These are phyloP conservation scores for Cryphonectria radicalis DNA, from an alignment of 2,329 filamentous ascomycete species.

Conservation along the genomic window DNA sequence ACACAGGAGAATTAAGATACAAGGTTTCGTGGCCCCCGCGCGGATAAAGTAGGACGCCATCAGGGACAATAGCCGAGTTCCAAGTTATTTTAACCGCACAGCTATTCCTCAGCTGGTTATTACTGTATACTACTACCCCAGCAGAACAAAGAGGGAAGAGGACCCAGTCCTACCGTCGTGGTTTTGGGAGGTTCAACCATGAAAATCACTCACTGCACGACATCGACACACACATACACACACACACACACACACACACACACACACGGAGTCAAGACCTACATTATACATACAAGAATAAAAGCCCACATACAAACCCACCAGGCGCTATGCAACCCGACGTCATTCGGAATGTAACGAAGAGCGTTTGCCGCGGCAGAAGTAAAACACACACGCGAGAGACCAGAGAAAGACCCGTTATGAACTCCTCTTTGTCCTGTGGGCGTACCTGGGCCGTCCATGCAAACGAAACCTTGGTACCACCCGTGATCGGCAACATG, in stretches of 20 bases:
- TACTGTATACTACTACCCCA: too few relatives aligned
- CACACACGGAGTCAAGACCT: too few relatives aligned
- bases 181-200: too few relatives aligned
- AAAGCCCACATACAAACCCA: too few relatives aligned
- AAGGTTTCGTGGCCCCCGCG: neutral
- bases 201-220: too few relatives aligned
- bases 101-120: neutral
- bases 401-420: neutral
- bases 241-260: too few relatives aligned
- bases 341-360: neutral
- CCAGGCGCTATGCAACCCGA: neutral
- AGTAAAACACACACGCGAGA: neutral
- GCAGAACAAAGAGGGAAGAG: neutral
- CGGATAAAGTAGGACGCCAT: neutral
- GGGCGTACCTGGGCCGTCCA: too few relatives aligned
- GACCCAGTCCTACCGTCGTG: neutral
- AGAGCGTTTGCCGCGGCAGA: neutral
- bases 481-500: neutral
- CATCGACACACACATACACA: too few relatives aligned
- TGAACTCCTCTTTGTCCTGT: neutral
- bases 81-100: neutral
- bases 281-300: neutral
- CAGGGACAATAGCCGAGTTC: neutral
- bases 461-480: neutral
- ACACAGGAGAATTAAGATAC: too few relatives aligned